Evolutionary conservation across 352 stramenopile species (phyloP).

Genomic region (Elongisporangium anandrum): DNA sequence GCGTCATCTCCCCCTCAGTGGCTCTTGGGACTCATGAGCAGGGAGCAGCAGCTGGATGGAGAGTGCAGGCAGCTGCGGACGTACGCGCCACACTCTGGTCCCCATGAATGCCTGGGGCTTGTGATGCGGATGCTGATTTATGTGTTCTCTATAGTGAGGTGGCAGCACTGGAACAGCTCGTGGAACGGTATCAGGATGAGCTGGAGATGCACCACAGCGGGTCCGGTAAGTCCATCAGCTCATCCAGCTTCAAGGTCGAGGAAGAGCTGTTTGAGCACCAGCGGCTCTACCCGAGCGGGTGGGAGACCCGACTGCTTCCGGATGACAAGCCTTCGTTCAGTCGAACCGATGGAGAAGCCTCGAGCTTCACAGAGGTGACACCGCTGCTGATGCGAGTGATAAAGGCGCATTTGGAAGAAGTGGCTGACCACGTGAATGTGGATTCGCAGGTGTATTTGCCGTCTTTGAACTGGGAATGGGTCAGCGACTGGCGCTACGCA

Average conservation of each 20-base stretch:
- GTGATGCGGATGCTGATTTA: too few species aligned
- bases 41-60: constrained; percentile 29
- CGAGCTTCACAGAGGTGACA: constrained; percentile 34
- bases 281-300: constrained; percentile 26
- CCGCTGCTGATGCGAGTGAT: background rate
- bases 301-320: constrained; percentile 10
- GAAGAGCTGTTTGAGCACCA: constrained; percentile 64
- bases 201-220: constrained; percentile 16
- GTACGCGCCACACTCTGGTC: constrained; percentile 7
- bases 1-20: background rate
- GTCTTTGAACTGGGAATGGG: constrained; percentile 56
- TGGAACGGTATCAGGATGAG: constrained; percentile 58
- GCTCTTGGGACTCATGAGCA: constrained; percentile 5
- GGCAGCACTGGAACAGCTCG: constrained; percentile 47
- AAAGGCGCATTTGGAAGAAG: background rate
- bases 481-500: constrained; percentile 42
- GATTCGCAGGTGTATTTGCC: constrained; percentile 36
- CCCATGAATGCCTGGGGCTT: background rate
- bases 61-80: constrained; percentile 31
- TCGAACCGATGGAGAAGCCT: constrained; percentile 22
- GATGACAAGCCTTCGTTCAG: constrained; percentile 20
- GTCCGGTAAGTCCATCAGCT: background rate
- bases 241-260: constrained; percentile 11
- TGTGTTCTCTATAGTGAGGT: constrained; percentile 46
- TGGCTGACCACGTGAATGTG: background rate